phyloP scores from a whole-genome alignment of 768 basidiomycete genomes.

The Paxillus rubicundulus region DNA sequence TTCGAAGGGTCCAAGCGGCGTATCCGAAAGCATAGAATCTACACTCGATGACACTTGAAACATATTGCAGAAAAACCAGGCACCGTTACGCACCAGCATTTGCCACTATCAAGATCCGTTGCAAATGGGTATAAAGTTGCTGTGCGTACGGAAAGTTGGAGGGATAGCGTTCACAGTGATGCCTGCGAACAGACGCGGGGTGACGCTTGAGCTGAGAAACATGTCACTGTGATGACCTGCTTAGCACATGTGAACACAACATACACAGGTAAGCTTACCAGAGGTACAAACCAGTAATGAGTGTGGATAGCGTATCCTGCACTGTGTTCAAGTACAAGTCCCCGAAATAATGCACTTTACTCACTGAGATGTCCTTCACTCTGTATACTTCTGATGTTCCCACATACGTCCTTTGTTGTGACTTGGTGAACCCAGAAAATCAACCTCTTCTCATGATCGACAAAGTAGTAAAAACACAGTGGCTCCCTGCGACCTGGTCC shows the following conservation, averaged over 20 bases:
- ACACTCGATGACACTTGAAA: background rate
- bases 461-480: conserved; percentile 41
- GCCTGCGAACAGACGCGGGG: background rate
- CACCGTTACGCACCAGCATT: background rate
- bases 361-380: conserved; percentile 4
- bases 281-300: conserved; percentile 23
- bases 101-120: background rate
- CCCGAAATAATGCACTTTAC: background rate
- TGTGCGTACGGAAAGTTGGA: background rate
- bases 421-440: conserved; percentile 49
- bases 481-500: background rate
- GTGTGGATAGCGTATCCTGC: conserved; percentile 22
- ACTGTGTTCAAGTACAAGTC: background rate
- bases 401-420: conserved; percentile 37
- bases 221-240: background rate
- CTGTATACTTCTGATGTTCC: conserved; percentile 38
- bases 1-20: background rate
- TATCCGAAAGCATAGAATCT: background rate
- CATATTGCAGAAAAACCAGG: too few relatives aligned
- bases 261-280: background rate
- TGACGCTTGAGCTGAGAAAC: background rate
- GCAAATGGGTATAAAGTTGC: background rate
- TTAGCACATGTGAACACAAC: background rate
- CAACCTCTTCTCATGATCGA: conserved; percentile 38
- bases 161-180: background rate